Base-by-base conservation (phyloP, 768 basidiomycete genomes). In the Phaeolepiota aurea region DNA sequence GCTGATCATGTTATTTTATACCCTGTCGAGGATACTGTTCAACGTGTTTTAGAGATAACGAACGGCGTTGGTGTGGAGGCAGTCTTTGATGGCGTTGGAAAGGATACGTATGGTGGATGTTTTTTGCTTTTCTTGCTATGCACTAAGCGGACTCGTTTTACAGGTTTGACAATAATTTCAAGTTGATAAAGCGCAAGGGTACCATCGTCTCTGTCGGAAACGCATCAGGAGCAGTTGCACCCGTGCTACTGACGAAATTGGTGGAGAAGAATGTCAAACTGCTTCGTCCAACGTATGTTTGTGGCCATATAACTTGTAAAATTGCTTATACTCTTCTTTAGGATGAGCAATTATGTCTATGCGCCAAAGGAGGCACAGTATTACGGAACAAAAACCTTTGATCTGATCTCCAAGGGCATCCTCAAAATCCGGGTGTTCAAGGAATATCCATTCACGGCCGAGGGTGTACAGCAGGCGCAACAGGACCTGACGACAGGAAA, bases 41-140 rank as follows among this genome's bases (percentile, higher is more conserved):
- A 82, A 48, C 72, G 79, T 33, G 86, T 87, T 12, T 56, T 82
- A 40, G 79, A 85, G 50, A 60, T 90, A 40, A 90, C 89, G 0
- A 76, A 77, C 31, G 87, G 86, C 4, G 70, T 79, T 48, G 87
- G 89, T 12, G 87, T 91, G 3, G 76, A 94, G 46, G 93, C 78
- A 12, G 75, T 90, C 16, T 94, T 84, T 52, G 94, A 99, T 52
- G 94, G 94, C 20, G 90, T 99, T n/a, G 94, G 94, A 1, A 93
- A 87, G 66, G 87, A 90, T 57, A 97, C 92, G 76, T 93, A 62
- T 43, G 85, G 69, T 15, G 23, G 12, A 7, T 20, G 21, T 16
- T 42, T 9, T 12, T 38, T 25, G n/a, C 15, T n/a, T 20, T 21
- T 13, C 28, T 37, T 11, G 19, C 30, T 15, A 3, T 31, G 20